Base-by-base conservation (phyloP, 257 asterid genomes). In the Schizonepeta tenuifolia region DNA sequence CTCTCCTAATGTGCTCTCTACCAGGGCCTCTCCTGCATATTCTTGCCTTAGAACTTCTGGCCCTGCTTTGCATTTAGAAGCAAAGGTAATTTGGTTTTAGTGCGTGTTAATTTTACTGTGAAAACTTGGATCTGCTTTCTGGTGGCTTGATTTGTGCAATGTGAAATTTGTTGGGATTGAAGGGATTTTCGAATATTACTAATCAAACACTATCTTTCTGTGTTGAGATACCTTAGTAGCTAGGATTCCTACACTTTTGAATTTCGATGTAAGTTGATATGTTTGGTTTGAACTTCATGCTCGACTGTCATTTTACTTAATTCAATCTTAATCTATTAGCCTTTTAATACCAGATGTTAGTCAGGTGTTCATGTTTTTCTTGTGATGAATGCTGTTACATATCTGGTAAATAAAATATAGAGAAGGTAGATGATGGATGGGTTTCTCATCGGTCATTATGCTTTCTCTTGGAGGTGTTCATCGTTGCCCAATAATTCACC, bases 401-500 rank as follows among this genome's bases (percentile, higher is more conserved):
- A 76, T 75, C 86, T 81, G 85, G 90, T 33, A 83, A 65, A 82
- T 2, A 5, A n/a, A 83, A 56, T 77, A 79, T 71, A 63, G 85
- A 56, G 70, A 77, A 78, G 76, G 61, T 9, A 18, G 53, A 51
- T 61, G 71, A 18, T 38, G 2, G 77, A 59, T 61, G 83, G 73
- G 81, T 72, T 83, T 76, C 74, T 69, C 81, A 58, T 87, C 72
- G 18, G 53, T 75, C 69, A 68, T 70, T 64, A 46, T 70, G 50
- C 46, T 75, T 71, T 78, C 88, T 65, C 78, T 84, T 74, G 81
- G 57, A 79, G 90, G 87, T 75, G 72, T 80, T 66, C 81, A 76
- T 75, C 79, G 86, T 80, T 86, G 83, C 91, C 54, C 50, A n/a
- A 24, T 74, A 58, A 33, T 83, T 66, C 51, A 12, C 8, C 18